Conservation (phyloP, 2,329 filamentous ascomycete species). For the Beauveria pseudobassiana region DNA sequence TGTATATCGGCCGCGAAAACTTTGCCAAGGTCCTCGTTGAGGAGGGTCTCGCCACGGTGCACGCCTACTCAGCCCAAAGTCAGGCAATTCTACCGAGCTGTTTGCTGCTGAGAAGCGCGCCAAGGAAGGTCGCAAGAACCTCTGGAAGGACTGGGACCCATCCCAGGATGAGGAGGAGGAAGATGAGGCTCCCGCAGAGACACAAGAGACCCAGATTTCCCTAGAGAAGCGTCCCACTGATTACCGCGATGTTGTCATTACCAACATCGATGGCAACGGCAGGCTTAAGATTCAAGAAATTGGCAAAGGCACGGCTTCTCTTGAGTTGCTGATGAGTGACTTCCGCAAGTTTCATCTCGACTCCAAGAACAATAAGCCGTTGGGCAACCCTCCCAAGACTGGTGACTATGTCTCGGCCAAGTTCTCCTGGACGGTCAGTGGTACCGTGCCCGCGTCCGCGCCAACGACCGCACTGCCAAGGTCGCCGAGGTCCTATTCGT, state of each 20-base stretch:
- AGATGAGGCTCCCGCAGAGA: slow-evolving; percentile 42
- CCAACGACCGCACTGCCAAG: slow-evolving; percentile 87
- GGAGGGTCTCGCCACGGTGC: slow-evolving; percentile 86
- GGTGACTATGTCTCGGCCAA: slow-evolving; percentile 87
- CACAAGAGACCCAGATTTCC: slow-evolving; percentile 42
- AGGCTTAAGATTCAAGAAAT: slow-evolving; percentile 88
- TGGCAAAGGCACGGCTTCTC: slow-evolving; percentile 73
- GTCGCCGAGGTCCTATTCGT: slow-evolving; percentile 88
- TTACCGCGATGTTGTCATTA: slow-evolving; percentile 90
- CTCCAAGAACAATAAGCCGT: slow-evolving; percentile 66
- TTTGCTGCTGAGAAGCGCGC: slow-evolving; percentile 81
- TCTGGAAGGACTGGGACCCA: slow-evolving; percentile 95
- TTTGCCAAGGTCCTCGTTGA: slow-evolving; percentile 91
- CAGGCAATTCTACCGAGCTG: slow-evolving; percentile 80
- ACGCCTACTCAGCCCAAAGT: slow-evolving; percentile 92
- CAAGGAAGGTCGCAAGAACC: slow-evolving; percentile 77
- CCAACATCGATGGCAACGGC: slow-evolving; percentile 75
- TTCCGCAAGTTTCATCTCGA: slow-evolving; percentile 90
- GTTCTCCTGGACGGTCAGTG: slow-evolving; percentile 87
- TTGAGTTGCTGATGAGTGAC: slow-evolving; percentile 81
- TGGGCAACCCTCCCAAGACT: slow-evolving; percentile 73
- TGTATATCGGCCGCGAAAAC: slow-evolving; percentile 91
- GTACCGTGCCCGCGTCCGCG: slow-evolving; percentile 87
- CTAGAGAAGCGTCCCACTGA: slow-evolving; percentile 64
- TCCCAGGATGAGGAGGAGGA: slow-evolving; percentile 64